Evolutionary conservation across 352 stramenopile species (phyloP).

Genomic region (Phytophthora hybrid): DNA sequence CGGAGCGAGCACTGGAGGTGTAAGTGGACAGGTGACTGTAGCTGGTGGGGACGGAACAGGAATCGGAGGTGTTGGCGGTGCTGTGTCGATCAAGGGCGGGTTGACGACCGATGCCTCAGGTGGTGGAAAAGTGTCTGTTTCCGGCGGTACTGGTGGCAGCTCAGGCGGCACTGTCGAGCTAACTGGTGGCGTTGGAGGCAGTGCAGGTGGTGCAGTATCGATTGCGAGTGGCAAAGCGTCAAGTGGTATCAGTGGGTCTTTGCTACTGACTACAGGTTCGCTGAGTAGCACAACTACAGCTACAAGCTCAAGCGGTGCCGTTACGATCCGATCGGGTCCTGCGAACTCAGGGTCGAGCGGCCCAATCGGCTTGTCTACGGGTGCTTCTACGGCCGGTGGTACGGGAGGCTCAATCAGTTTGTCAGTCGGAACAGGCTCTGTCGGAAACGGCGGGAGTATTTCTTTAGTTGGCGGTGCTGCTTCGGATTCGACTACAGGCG

Average conservation of each 20-base stretch:
- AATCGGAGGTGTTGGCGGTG: conserved; percentile 35
- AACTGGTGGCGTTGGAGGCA: conserved; percentile 28
- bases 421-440: conserved; percentile 36
- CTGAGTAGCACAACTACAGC: conserved; percentile 7
- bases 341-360: conserved; percentile 38
- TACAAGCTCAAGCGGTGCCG: conserved; percentile 36
- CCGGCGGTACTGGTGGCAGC: conserved; percentile 13
- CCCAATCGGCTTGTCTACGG: conserved; percentile 29
- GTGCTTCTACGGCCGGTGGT: conserved; percentile 23
- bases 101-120: neutral
- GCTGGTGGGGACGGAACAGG: conserved; percentile 37
- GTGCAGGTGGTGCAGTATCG: conserved; percentile 35
- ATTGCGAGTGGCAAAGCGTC: conserved; percentile 34
- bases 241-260: conserved; percentile 28
- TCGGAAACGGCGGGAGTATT: conserved; percentile 43
- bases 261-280: conserved; percentile 31
- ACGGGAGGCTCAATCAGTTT: conserved; percentile 38
- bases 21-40: conserved; percentile 48
- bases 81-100: conserved; percentile 27
- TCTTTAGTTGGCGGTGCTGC: conserved; percentile 26
- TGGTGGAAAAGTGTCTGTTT: conserved; percentile 6
- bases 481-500: conserved; percentile 20
- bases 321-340: conserved; percentile 43
- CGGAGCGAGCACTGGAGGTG: conserved; percentile 32
- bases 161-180: conserved; percentile 21